Conservation (phyloP, 257 asterid species). For the Salvia hispanica region DNA sequence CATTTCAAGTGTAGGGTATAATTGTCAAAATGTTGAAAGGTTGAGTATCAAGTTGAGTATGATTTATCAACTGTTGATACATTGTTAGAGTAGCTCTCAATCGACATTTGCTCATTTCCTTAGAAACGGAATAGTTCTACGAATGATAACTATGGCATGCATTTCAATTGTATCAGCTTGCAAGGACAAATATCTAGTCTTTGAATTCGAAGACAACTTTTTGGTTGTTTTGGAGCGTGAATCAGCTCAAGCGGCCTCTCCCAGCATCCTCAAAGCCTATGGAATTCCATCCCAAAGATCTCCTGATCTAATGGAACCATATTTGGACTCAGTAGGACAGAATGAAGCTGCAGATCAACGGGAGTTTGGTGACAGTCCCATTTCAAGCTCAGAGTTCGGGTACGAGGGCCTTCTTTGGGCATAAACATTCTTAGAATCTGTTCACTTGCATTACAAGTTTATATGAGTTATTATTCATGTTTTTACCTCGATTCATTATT, state of each 20-base stretch:
- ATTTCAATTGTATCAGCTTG: constrained; percentile 45
- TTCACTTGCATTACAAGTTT: neutral
- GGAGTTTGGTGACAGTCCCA: constrained; percentile 63
- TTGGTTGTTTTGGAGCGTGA: constrained; percentile 80
- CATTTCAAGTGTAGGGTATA: neutral
- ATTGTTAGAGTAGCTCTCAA: neutral
- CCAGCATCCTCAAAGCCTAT: constrained; percentile 73
- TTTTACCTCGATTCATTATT: neutral
- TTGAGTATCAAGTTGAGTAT: neutral
- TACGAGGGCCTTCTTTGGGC: constrained; percentile 80
- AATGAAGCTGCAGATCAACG: constrained; percentile 39
- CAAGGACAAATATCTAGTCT: constrained; percentile 73
- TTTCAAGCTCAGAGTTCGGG: constrained; percentile 66
- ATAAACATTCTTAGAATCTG: constrained; percentile 25
- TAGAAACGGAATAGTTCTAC: neutral
- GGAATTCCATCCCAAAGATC: constrained; percentile 91
- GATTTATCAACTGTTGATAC: neutral
- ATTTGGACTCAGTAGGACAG: constrained; percentile 45
- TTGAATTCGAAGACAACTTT: constrained; percentile 82
- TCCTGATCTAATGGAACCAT: constrained; percentile 66
- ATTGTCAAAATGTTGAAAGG: neutral
- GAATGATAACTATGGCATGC: neutral
- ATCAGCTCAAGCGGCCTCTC: constrained; percentile 63
- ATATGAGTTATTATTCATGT: neutral
- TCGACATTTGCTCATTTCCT: neutral